phyloP scores from a whole-genome alignment of 257 asterid species.

The Przewalskia tangutica region DNA sequence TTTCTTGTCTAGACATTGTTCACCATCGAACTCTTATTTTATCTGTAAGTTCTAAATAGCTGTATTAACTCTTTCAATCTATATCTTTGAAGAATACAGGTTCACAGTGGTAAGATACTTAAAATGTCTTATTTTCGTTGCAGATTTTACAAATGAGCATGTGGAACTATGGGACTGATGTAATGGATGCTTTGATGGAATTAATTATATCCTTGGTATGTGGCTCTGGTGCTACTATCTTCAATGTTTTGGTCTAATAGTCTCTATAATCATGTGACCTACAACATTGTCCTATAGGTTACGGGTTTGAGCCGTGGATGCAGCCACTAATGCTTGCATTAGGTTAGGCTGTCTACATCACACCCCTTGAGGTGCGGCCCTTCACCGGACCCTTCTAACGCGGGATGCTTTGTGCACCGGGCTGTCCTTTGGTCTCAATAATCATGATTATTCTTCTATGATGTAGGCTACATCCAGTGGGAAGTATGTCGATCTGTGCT shows the following conservation, averaged over 20 bases:
- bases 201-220: conserved; percentile 67
- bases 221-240: conserved; percentile 2
- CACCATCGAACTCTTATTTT: conserved; percentile 64
- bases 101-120: neutral
- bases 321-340: no score
- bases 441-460: neutral
- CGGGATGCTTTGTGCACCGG: no score
- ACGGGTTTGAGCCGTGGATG: no score
- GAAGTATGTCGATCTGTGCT: conserved; percentile 59
- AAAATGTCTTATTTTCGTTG: neutral
- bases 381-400: no score
- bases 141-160: conserved; percentile 72
- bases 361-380: no score
- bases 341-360: no score
- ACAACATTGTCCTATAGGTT: no score
- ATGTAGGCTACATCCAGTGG: conserved; percentile 77
- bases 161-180: conserved; percentile 78
- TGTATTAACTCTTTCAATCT: neutral
- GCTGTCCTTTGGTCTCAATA: no score
- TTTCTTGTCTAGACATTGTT: conserved; percentile 44
- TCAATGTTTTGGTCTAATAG: neutral
- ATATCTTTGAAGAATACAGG: neutral
- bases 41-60: conserved; percentile 42
- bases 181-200: conserved; percentile 72
- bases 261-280: neutral